phyloP scores from a whole-genome alignment of 2,329 filamentous ascomycete genomes.

The Colletotrichum sp. region DNA sequence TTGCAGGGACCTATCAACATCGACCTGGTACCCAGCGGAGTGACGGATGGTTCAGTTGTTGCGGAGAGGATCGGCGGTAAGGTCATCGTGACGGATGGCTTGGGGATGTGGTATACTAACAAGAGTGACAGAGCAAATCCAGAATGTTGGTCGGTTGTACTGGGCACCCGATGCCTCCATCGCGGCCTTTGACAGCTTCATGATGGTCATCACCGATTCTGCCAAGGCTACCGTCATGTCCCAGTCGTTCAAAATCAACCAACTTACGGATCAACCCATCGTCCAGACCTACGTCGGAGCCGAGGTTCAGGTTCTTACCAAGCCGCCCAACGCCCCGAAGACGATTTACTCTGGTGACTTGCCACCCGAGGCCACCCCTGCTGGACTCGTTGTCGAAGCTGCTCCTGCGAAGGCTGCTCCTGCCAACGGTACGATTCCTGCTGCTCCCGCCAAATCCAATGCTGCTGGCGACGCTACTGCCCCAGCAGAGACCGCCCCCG shows the following conservation, averaged over 20 bases:
- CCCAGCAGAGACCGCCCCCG: neutral
- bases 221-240: constrained; percentile 13
- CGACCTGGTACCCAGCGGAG: constrained; percentile 24
- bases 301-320: neutral
- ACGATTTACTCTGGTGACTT: constrained; percentile 1
- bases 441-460: neutral
- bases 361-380: neutral
- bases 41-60: constrained; percentile 20
- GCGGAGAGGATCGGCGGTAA: constrained; percentile 26
- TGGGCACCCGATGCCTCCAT: constrained; percentile 26
- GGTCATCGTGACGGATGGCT: constrained; percentile 4
- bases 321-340: constrained; percentile 1
- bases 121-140: constrained; percentile 18
- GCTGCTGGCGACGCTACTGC: neutral
- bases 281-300: neutral
- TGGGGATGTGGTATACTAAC: constrained; percentile 6
- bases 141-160: constrained; percentile 23
- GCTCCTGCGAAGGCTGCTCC: neutral
- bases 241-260: constrained; percentile 18
- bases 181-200: constrained; percentile 24
- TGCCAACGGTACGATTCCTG: neutral
- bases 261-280: constrained; percentile 10
- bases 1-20: constrained; percentile 26
- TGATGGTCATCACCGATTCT: constrained; percentile 26
- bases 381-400: neutral